These are phyloP conservation scores for Hericium rajendrae DNA, from an alignment of 768 basidiomycete species.

Conservation along the genomic window DNA sequence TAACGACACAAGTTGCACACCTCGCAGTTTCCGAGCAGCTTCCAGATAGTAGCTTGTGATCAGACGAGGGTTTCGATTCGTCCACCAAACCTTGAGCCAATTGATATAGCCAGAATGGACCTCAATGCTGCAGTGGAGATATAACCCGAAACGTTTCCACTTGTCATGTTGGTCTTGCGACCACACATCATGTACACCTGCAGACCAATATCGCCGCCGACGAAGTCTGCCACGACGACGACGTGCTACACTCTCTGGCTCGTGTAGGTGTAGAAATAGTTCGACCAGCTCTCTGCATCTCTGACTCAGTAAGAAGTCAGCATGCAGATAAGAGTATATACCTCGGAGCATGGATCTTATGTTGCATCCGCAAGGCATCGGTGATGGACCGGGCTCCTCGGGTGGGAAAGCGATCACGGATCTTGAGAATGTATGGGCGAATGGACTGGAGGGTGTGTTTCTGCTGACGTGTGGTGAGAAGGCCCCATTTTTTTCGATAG, in stretches of 20 bases:
- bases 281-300: background rate
- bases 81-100: conserved; percentile 36
- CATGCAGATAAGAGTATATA: background rate
- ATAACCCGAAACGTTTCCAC: too few relatives aligned
- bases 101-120: conserved; percentile 1
- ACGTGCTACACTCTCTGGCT: too few relatives aligned
- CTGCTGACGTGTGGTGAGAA: background rate
- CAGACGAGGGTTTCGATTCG: conserved; percentile 21
- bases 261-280: too few relatives aligned
- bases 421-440: background rate
- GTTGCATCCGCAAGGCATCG: background rate
- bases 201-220: too few relatives aligned
- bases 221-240: too few relatives aligned
- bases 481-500: background rate
- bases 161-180: too few relatives aligned
- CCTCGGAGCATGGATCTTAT: background rate
- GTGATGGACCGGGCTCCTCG: background rate
- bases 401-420: background rate
- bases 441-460: background rate
- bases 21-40: conserved; percentile 8
- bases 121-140: background rate
- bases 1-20: conserved; percentile 18
- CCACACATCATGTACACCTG: too few relatives aligned
- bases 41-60: conserved; percentile 25
- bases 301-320: too few relatives aligned